phyloP scores from a whole-genome alignment of 805 yeast genomes.

The Wickerhamiella allomyrinae region DNA sequence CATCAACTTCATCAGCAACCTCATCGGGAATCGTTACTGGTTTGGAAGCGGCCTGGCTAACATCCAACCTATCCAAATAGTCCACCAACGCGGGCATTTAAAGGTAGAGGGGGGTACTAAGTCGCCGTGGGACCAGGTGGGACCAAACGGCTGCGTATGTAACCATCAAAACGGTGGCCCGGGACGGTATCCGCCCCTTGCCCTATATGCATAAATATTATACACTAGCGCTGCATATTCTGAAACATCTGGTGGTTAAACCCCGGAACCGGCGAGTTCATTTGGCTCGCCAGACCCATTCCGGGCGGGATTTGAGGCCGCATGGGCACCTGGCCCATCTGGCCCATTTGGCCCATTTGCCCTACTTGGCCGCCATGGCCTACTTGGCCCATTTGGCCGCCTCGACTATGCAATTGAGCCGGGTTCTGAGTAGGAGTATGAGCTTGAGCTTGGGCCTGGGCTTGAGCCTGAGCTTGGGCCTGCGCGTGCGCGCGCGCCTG shows the following conservation, averaged over 20 bases:
- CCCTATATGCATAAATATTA: too few relatives aligned
- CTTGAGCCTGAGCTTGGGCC: slow-evolving; percentile 12
- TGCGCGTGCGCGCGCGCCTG: not conserved
- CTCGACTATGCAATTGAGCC: not conserved
- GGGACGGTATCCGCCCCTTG: too few relatives aligned
- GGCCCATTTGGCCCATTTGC: not conserved
- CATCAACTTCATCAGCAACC: not conserved
- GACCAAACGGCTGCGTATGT: too few relatives aligned
- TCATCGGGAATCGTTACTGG: not conserved
- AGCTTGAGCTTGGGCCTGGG: slow-evolving; percentile 12
- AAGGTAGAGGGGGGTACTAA: too few relatives aligned
- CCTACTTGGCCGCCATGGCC: not conserved
- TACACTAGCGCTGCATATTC: not conserved
- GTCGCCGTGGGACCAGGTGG: too few relatives aligned
- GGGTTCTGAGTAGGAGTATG: not conserved
- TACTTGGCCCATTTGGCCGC: slow-evolving; percentile 1
- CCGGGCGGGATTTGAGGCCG: not conserved
- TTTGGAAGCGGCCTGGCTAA: not conserved
- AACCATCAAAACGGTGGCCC: too few relatives aligned
- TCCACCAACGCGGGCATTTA: too few relatives aligned
- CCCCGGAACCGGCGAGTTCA: not conserved
- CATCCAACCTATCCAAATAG: not conserved
- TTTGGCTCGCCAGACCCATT: not conserved
- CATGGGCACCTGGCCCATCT: slow-evolving; percentile 1
- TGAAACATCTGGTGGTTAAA: not conserved